Evolutionary conservation across 2,329 filamentous ascomycete species (phyloP), one percentile per base, ranked within the genome.

Genomic region (Neobulgaria alba): DNA sequence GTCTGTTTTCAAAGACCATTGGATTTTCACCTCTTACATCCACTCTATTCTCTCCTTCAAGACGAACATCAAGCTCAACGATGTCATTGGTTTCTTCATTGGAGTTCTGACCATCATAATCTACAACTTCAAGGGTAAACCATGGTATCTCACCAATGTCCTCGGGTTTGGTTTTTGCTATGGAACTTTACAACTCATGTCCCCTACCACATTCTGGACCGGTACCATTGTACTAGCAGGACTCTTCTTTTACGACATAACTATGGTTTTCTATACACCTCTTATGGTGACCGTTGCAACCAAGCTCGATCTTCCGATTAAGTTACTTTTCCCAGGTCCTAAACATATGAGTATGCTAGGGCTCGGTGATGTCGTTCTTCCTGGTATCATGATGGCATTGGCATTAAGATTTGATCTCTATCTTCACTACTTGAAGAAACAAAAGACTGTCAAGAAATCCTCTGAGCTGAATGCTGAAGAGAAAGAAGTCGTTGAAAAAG

Each of bases 171-270:
- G 82, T 4, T 87, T 95, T 65, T 89, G 82, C 50, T 95, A 96
- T 56, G 75, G 77, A 5, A 79, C 85, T 3, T 72, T 95, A 41
- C 77, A 90, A 53, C 66, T 94, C 39, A 77, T 96, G 67, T 94
- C 88, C 1, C 88, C 89, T 0, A 94, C 88, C 0, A 90, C 86
- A 0, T 94, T 95, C 57, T 66, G 74, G 40, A 95, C 85, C 0
- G 87, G 87, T 0, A 83, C 82, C 5, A 62, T 89, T 32, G 79
- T 96, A 8, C 69, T 96, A 1, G 66, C 70, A 8, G 85, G 82
- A 0, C 69, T 96, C 1, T 96, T 96, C 66, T 77, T 94, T 57
- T 98, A 98, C 57, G 90, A 98, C 59, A 90, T 98, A 36, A 79
- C 92, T 61, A 88, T 90, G 71, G 85, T 92, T 4, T 92, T 92